Evolutionary conservation across 257 asterid genomes (phyloP).

Genomic region (Ballota nigra): DNA sequence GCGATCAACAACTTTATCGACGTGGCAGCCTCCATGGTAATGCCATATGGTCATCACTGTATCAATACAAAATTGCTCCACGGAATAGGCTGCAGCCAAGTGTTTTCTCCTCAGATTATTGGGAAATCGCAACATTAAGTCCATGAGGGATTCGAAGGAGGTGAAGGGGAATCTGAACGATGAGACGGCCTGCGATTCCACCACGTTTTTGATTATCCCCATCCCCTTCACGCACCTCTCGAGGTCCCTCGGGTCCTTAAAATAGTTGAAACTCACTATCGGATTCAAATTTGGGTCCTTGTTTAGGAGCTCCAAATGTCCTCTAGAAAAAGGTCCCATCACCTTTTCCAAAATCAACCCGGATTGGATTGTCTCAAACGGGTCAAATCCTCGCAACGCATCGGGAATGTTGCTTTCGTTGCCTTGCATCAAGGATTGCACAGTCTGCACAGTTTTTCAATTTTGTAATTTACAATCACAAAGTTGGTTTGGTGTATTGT

Average conservation of each 20-base stretch:
- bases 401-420: neutral
- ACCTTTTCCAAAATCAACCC: slow-evolving; percentile 65
- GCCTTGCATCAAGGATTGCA: neutral
- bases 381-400: neutral
- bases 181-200: slow-evolving; percentile 46
- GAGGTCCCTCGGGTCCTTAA: slow-evolving; percentile 62
- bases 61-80: slow-evolving; percentile 71
- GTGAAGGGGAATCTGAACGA: slow-evolving; percentile 47
- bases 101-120: slow-evolving; percentile 54
- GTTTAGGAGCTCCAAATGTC: slow-evolving; percentile 54
- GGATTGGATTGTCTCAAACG: slow-evolving; percentile 20
- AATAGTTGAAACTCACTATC: slow-evolving; percentile 71
- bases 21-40: slow-evolving; percentile 89
- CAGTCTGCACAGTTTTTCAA: neutral
- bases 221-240: slow-evolving; percentile 68
- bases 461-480: too few relatives aligned
- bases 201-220: slow-evolving; percentile 41
- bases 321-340: slow-evolving; percentile 68
- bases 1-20: slow-evolving; percentile 57
- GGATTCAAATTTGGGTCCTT: slow-evolving; percentile 63
- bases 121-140: slow-evolving; percentile 43
- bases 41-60: slow-evolving; percentile 94
- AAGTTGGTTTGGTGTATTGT: too few relatives aligned
- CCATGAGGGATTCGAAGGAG: slow-evolving; percentile 37
- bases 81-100: slow-evolving; percentile 37